Percentiles rank a stretch among this genome's conserved stretches.
phyloP scores from a whole-genome alignment of 176 grass and related monocot species.

The Oryza meyeriana region DNA sequence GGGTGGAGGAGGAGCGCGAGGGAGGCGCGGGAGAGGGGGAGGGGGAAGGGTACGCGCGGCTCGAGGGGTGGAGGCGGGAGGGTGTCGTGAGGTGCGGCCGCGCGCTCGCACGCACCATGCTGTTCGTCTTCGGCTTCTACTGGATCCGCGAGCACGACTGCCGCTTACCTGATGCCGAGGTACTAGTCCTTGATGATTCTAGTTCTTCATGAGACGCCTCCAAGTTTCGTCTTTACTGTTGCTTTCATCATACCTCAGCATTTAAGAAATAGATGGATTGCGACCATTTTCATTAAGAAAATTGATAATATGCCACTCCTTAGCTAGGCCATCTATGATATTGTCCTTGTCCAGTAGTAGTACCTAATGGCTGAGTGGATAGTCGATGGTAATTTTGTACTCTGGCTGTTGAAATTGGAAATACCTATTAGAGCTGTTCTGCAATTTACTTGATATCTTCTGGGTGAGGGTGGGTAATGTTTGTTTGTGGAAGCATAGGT shows the following conservation, averaged over 20 bases:
- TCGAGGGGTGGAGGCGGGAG: slow-evolving; percentile 56
- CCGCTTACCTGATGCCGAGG: slow-evolving; percentile 24
- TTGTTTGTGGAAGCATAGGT: not conserved
- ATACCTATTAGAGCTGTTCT: not conserved
- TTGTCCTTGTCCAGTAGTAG: not conserved
- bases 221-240: slow-evolving; percentile 4
- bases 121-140: slow-evolving; percentile 91
- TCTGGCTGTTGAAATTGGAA: not conserved
- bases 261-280: not conserved
- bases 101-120: slow-evolving; percentile 55
- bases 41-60: slow-evolving; percentile 56
- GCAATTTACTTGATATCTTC: not conserved
- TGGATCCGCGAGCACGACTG: slow-evolving; percentile 62
- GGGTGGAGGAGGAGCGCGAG: slow-evolving; percentile 42
- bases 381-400: not conserved
- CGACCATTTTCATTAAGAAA: not conserved
- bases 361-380: not conserved
- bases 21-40: slow-evolving; percentile 42
- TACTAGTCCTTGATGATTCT: slow-evolving; percentile 23
- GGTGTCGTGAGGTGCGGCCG: slow-evolving; percentile 53
- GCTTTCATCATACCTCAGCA: slow-evolving; percentile 6
- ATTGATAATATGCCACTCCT: not conserved
- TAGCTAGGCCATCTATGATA: not conserved
- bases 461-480: not conserved
- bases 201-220: not conserved